Evolutionary conservation across 495 filamentous ascomycete species (phyloP), one percentile per base, ranked within the genome.

Genomic region (Talaromyces liani): DNA sequence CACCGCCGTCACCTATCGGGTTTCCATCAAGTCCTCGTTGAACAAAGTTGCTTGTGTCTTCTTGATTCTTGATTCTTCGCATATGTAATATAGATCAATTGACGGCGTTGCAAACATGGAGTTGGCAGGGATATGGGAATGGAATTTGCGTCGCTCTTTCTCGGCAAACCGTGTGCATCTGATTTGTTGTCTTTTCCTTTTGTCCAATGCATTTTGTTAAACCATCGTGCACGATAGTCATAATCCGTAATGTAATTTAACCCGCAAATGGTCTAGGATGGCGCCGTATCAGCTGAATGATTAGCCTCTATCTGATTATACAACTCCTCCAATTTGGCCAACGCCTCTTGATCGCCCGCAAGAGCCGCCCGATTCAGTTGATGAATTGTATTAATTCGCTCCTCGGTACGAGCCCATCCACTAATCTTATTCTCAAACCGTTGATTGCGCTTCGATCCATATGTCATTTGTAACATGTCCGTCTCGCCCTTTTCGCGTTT

Each of bases 1-100:
- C 80, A 6, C 80, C 80, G 18, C 81, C 81, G 5, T 80, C 77
- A 2, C 81, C 80, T 0, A 78, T 81, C 59, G 71, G 72, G 58
- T 78, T 75, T 41, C 68, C 70, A 16, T 58, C 63, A 12, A 56
- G 53, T 29, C 53, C 53, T 56, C 53, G 22, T 29, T 56, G 53
- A 56, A 7, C 4, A 10, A 7, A 2, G n/a, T 14, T 29, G 20
- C 18, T 54, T n/a, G 41, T n/a, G 41, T 18, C 39, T 45, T 45
- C 14, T 16, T 20, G 45, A 16, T 45, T 20, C 6, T 49, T 49
- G 45, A 20, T 49, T 18, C 18, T 49, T 18, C 22, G 45, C 45
- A 49, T 49, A 22, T 49, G 45, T 49, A 49, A 49, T 56, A 56
- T 56, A 56, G 24, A 56, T 6, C 27, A 18, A 24, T 27, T 25